phyloP scores from a whole-genome alignment of 23 red algal species.

The Chondrus crispus region DNA sequence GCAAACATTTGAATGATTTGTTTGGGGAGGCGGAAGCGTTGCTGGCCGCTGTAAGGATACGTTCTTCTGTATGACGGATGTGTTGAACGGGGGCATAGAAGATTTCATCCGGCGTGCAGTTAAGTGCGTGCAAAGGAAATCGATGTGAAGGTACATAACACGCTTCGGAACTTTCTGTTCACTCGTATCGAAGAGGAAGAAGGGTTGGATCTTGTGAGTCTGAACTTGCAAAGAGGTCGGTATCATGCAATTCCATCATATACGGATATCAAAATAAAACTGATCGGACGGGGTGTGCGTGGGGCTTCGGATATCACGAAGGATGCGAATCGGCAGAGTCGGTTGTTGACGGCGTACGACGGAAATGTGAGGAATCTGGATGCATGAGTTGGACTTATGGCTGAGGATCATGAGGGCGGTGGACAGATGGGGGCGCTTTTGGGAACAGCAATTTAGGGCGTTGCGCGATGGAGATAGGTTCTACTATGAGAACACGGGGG shows the following conservation, averaged over 20 bases:
- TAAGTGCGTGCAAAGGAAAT: conserved; percentile 29
- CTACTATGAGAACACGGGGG: no score
- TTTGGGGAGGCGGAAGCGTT: conserved; percentile 68
- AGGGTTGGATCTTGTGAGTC: conserved; percentile 47
- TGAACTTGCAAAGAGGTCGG: conserved; percentile 56
- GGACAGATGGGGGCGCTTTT: conserved; percentile 15
- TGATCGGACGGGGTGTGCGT: background rate
- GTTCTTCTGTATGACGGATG: conserved; percentile 27
- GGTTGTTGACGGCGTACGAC: background rate
- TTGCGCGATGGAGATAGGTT: conserved; percentile 66
- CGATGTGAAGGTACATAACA: conserved; percentile 11
- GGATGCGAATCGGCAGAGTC: background rate
- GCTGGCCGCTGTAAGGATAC: conserved; percentile 62
- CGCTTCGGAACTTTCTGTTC: conserved; percentile 61
- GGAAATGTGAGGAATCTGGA: conserved; percentile 61
- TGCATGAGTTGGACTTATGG: conserved; percentile 32
- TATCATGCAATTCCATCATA: conserved; percentile 36
- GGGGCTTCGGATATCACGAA: conserved; percentile 18
- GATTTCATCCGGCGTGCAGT: conserved; percentile 15
- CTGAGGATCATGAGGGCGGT: conserved; percentile 43
- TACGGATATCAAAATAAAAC: conserved; percentile 17
- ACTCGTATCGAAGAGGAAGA: conserved; percentile 21
- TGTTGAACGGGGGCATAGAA: conserved; percentile 9
- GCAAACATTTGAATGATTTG: conserved; percentile 75
- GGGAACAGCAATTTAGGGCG: conserved; percentile 25